phyloP scores from a whole-genome alignment of 164 flowering plant species.

The Magnolia changhungtana region DNA sequence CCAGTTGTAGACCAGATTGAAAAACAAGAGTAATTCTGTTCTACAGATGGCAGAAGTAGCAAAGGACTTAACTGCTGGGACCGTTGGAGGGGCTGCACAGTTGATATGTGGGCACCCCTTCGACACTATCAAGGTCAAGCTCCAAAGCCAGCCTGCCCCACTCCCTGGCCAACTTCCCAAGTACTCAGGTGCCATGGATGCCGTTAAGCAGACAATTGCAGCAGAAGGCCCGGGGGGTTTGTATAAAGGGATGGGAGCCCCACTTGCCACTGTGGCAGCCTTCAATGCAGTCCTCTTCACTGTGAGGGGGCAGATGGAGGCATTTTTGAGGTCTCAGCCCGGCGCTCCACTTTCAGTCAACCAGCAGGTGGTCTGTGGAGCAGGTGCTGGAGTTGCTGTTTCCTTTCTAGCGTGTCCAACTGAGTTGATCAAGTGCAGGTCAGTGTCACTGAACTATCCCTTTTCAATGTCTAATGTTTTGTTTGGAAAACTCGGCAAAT shows the following conservation, averaged over 20 bases:
- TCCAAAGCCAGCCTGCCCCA: conserved; percentile 92
- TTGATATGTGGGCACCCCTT: conserved; percentile 90
- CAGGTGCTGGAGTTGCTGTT: conserved; percentile 95
- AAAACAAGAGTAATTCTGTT: not conserved
- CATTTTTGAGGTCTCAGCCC: conserved; percentile 70
- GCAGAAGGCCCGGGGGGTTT: conserved; percentile 84
- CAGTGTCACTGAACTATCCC: conserved; percentile 6
- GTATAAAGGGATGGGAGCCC: conserved; percentile 99
- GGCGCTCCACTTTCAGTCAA: conserved; percentile 67
- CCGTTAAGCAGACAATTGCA: conserved; percentile 81
- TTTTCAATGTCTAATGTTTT: not conserved
- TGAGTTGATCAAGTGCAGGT: conserved; percentile 97
- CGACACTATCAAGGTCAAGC: conserved; percentile 96
- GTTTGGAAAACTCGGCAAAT: not conserved
- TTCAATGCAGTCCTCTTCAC: conserved; percentile 94
- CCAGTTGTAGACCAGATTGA: not conserved
- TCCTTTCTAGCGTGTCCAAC: conserved; percentile 95
- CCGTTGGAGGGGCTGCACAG: conserved; percentile 95
- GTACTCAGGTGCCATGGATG: conserved; percentile 87
- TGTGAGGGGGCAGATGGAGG: conserved; percentile 91
- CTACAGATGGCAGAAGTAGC: conserved; percentile 79
- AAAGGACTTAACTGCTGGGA: conserved; percentile 90
- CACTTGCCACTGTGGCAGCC: conserved; percentile 97
- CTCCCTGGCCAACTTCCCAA: conserved; percentile 83
- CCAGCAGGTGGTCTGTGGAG: conserved; percentile 79